Percentiles rank a stretch among this genome's conserved stretches.
phyloP scores from a whole-genome alignment of 768 basidiomycete species.

The Psilocybe cubensis region DNA sequence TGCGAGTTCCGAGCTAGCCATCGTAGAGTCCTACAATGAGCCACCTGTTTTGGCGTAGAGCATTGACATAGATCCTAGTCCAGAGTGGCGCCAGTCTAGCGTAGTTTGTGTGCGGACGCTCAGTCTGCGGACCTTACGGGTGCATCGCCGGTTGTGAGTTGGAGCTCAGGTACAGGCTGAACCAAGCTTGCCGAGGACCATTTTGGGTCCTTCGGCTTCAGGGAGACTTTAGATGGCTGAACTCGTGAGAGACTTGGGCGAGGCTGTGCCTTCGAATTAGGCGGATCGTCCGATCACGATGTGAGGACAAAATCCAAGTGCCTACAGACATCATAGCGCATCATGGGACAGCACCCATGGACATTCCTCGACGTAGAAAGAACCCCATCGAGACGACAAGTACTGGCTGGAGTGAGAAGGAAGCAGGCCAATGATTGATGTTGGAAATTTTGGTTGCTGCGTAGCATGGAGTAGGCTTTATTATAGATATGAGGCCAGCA shows the following conservation, averaged over 20 bases:
- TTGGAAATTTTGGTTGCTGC: not conserved
- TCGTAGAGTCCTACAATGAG: not conserved
- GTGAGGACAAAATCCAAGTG: not conserved
- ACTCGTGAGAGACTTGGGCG: not conserved
- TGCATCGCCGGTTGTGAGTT: not conserved
- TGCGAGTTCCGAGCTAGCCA: not conserved
- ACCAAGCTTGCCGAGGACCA: not conserved
- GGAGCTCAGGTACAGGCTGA: not conserved
- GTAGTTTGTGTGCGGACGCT: not conserved
- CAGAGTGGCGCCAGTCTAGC: not conserved
- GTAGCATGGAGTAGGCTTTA: not conserved
- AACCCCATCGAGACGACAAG: not conserved
- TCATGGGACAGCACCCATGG: conserved; percentile 1
- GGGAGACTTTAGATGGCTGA: conserved; percentile 1
- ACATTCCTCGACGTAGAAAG: not conserved
- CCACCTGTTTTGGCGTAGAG: not conserved
- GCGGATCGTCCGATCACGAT: conserved; percentile 6
- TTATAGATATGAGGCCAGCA: not conserved
- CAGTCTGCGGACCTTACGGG: not conserved
- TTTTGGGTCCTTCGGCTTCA: not conserved
- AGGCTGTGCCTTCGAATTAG: not conserved
- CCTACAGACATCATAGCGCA: not conserved
- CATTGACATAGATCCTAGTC: not conserved
- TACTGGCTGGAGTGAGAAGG: not conserved
- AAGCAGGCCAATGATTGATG: not conserved